A percentile compares a stretch with the other conserved stretches of the same genome.
Conservation (phyloP, 257 asterid genomes). For the Primulina tabacum region DNA sequence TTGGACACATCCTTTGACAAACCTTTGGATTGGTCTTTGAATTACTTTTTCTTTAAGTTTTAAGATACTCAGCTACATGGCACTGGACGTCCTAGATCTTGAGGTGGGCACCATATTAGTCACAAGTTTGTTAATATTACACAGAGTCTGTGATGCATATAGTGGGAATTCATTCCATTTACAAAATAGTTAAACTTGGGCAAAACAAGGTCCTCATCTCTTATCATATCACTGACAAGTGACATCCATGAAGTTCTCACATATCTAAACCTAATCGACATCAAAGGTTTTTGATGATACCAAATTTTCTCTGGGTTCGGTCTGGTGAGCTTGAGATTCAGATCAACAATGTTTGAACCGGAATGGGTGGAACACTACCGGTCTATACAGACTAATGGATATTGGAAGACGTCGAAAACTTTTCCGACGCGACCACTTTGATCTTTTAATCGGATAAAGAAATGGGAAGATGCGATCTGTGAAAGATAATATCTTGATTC, state of each 20-base stretch:
- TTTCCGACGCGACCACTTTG: too few relatives aligned
- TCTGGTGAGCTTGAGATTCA: too few relatives aligned
- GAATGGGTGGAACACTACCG: too few relatives aligned
- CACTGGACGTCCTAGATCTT: constrained; percentile 93
- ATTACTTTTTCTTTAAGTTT: constrained; percentile 79
- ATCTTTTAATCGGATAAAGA: too few relatives aligned
- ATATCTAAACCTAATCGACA: constrained; percentile 90
- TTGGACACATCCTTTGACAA: constrained; percentile 79
- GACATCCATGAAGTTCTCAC: constrained; percentile 98
- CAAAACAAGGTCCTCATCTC: constrained; percentile 88
- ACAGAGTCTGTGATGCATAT: constrained; percentile 59
- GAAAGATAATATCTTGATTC: too few relatives aligned
- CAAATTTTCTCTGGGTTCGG: too few relatives aligned
- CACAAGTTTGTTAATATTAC: constrained; percentile 70
- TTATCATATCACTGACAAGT: constrained; percentile 59
- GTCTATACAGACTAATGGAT: too few relatives aligned
- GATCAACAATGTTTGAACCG: too few relatives aligned
- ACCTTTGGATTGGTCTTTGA: constrained; percentile 87
- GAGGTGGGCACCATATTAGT: constrained; percentile 77
- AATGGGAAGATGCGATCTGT: too few relatives aligned
- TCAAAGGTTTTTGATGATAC: constrained; percentile 75
- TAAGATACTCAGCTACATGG: constrained; percentile 89
- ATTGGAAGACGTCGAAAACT: too few relatives aligned
- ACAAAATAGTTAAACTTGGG: constrained; percentile 58
- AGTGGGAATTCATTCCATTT: constrained; percentile 61